Percentiles rank a stretch among this genome's conserved stretches.
Evolutionary conservation across 2,329 filamentous ascomycete species (phyloP).

Genomic region (Pezicula radicicola): DNA sequence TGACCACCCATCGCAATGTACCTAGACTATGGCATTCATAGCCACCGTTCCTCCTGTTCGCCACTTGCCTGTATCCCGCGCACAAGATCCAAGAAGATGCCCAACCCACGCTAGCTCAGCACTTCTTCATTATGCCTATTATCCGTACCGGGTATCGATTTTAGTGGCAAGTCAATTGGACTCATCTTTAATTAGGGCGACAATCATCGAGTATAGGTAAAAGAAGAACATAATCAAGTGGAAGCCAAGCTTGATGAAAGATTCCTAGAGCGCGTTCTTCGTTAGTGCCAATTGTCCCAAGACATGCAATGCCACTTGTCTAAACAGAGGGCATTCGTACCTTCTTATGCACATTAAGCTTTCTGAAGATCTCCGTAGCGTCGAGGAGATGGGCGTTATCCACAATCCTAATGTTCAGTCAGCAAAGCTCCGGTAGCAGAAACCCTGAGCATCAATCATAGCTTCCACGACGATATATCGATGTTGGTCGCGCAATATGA

Average conservation of each 20-base stretch:
- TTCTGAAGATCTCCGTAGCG: conserved; percentile 98
- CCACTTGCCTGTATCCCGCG: not conserved
- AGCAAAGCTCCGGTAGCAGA: conserved; percentile 21
- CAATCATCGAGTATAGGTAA: conserved; percentile 80
- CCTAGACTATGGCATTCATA: not conserved
- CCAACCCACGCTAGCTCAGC: conserved; percentile 1
- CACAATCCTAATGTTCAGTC: conserved; percentile 66
- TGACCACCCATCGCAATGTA: not conserved
- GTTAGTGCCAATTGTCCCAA: no score
- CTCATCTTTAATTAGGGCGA: conserved; percentile 95
- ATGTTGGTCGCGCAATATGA: not conserved
- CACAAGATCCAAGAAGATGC: not conserved
- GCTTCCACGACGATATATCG: not conserved
- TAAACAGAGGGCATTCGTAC: conserved; percentile 40
- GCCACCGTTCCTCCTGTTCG: not conserved
- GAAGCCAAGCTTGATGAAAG: conserved; percentile 98
- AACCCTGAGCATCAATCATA: not conserved
- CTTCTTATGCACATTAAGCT: conserved; percentile 99
- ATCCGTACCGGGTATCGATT: conserved; percentile 19
- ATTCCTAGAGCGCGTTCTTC: conserved; percentile 62
- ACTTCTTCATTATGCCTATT: conserved; percentile 13
- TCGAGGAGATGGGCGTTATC: conserved; percentile 97
- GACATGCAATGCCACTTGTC: no score
- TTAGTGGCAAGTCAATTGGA: conserved; percentile 58
- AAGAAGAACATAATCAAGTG: conserved; percentile 99